These are phyloP conservation scores for Sporothrix humicola DNA, from an alignment of 2,329 filamentous ascomycete species.

Conservation along the genomic window DNA sequence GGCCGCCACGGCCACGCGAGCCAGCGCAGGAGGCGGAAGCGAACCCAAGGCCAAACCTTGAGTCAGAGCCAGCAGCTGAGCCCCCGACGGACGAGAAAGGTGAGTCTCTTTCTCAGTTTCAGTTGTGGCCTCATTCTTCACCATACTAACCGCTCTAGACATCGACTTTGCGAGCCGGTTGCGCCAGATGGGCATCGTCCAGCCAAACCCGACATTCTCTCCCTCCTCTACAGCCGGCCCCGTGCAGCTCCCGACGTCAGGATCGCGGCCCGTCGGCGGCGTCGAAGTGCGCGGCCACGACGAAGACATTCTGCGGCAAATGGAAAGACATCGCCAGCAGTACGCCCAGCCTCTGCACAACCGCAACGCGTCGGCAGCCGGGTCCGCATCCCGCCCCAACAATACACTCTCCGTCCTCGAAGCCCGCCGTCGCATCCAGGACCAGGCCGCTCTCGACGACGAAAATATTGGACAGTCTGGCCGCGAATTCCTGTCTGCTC, in stretches of 20 bases:
- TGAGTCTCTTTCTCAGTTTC: not conserved
- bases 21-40: slow-evolving; percentile 31
- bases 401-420: slow-evolving; percentile 57
- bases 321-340: slow-evolving; percentile 29
- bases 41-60: no score
- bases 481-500: slow-evolving; percentile 55
- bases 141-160: slow-evolving; percentile 38
- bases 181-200: slow-evolving; percentile 59
- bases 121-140: slow-evolving; percentile 41
- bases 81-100: slow-evolving; percentile 25
- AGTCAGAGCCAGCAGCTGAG: slow-evolving; percentile 15
- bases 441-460: slow-evolving; percentile 51
- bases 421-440: slow-evolving; percentile 53
- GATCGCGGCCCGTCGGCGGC: not conserved
- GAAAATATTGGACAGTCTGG: slow-evolving; percentile 39
- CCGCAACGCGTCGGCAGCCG: slow-evolving; percentile 20
- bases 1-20: slow-evolving; percentile 35
- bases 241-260: slow-evolving; percentile 4
- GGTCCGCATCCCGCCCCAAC: slow-evolving; percentile 48
- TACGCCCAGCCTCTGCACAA: slow-evolving; percentile 32
- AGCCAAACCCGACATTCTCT: slow-evolving; percentile 60
- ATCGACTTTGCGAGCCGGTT: slow-evolving; percentile 58
- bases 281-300: slow-evolving; percentile 27
- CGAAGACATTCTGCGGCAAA: slow-evolving; percentile 37
- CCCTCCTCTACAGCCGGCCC: slow-evolving; percentile 54